Base-by-base conservation (phyloP, 2,329 filamentous ascomycete genomes). In the Periconia digitata region DNA sequence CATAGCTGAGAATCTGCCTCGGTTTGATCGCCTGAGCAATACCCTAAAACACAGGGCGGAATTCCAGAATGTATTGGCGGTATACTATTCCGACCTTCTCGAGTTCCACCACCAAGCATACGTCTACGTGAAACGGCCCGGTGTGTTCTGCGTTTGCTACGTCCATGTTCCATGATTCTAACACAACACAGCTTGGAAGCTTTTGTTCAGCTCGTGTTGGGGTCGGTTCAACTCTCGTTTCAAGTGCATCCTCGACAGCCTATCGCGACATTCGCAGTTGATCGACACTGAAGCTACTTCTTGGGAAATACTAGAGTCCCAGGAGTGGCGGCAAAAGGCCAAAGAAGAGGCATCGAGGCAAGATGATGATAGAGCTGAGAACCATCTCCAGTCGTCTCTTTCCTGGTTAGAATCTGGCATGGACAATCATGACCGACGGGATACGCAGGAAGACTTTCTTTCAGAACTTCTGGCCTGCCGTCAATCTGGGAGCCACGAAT, bases 81-180 rank as follows among this genome's bases (percentile, higher is more conserved):
- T 74, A 0, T 74, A 78, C 20, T 80, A 80, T 36, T 55, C 67
- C 1, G 75, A 80, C 13, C 78, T 80, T 18, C 58, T 80, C 0
- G 51, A 72, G 13, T 80, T 80, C 29, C 77, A 80, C 42, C 68
- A 69, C 17, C 37, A 71, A 1, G 74, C 76, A 0, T 79, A 80
- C 48, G 70, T 71, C 15, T 78, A 77, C 36, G 66, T 80, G 17
- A 59, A 66, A 18, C 43, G 46, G 32, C 43, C 18, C 34, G 49
- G 51, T 56, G 43, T 12, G 36, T 29, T 32, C 24, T 10, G n/a
- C 10, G 5, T 3, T 13, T 15, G 16, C 29, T 2, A 18, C 20
- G n/a, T 20, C 8, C n/a, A 27, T 32, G 6, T 18, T 13, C 22
- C n/a, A n/a, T n/a, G n/a, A 18, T 37, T 37, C 22, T 21, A 47